These are phyloP conservation scores for Candida smagusa DNA, from an alignment of 1,139 yeast species.

Conservation along the genomic window DNA sequence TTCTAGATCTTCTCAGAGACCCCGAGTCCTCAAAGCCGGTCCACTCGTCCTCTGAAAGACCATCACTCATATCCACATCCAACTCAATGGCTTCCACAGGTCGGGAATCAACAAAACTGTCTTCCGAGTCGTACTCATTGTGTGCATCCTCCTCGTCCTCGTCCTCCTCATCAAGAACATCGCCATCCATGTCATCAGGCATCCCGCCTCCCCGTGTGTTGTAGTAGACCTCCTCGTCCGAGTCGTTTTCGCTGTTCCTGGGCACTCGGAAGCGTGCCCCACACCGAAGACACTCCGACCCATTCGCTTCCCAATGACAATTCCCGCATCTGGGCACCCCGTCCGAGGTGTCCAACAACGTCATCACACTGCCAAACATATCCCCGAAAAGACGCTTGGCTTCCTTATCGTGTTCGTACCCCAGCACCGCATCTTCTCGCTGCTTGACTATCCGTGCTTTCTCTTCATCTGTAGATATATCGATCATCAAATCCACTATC, in stretches of 20 bases:
- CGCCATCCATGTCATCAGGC: constrained; percentile 15
- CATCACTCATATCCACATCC: constrained; percentile 6
- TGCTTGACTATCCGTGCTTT: constrained; percentile 19
- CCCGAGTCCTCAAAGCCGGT: constrained; percentile 11
- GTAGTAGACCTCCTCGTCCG: constrained; percentile 17
- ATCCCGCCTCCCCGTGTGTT: constrained; percentile 18
- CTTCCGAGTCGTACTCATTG: constrained; percentile 19
- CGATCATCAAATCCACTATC: constrained; percentile 30
- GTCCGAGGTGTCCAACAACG: constrained; percentile 61
- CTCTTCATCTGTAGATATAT: constrained; percentile 19
- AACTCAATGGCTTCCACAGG: constrained; percentile 14
- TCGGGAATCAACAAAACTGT: constrained; percentile 22
- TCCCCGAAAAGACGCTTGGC: constrained; percentile 43
- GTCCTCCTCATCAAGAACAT: constrained; percentile 19
- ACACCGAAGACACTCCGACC: constrained; percentile 54
- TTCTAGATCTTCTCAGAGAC: background rate
- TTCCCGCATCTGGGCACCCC: constrained; percentile 77
- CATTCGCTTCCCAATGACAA: constrained; percentile 81
- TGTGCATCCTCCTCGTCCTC: constrained; percentile 7
- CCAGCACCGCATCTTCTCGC: constrained; percentile 21
- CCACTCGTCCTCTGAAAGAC: constrained; percentile 10
- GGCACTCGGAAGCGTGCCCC: constrained; percentile 39
- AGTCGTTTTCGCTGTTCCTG: constrained; percentile 15
- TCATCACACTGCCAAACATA: constrained; percentile 48
- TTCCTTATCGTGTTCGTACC: constrained; percentile 38